Conservation (phyloP, 768 basidiomycete species). For the Crassisporium funariophilum region DNA sequence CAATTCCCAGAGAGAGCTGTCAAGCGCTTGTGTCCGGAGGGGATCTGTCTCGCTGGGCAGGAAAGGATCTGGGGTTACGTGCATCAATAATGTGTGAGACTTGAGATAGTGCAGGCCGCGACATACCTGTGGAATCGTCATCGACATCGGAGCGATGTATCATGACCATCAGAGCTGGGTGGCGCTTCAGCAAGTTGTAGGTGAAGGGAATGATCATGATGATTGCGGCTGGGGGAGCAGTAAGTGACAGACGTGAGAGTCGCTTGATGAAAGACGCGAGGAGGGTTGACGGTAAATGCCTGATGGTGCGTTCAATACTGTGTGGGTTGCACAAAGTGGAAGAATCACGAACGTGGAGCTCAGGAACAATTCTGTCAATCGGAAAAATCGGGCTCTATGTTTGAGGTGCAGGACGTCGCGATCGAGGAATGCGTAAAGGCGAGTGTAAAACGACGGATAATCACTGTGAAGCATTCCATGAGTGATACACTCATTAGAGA, state of each 20-base stretch:
- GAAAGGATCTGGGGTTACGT: conserved; percentile 59
- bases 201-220: conserved; percentile 91
- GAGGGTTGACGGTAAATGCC: conserved; percentile 88
- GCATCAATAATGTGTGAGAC: background rate
- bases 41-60: conserved; percentile 68
- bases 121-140: conserved; percentile 36
- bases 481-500: conserved; percentile 3
- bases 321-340: background rate
- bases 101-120: background rate
- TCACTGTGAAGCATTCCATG: conserved; percentile 59
- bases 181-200: conserved; percentile 91
- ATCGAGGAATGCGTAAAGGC: conserved; percentile 88
- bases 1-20: conserved; percentile 94
- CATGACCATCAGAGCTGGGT: conserved; percentile 91
- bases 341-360: conserved; percentile 75
- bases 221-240: conserved; percentile 87
- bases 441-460: conserved; percentile 93
- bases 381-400: conserved; percentile 93
- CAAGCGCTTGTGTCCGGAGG: conserved; percentile 73
- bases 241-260: conserved; percentile 79
- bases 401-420: conserved; percentile 88
- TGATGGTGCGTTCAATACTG: conserved; percentile 10
- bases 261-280: conserved; percentile 95
- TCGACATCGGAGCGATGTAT: conserved; percentile 67
- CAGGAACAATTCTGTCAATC: conserved; percentile 87